Conservation (phyloP, 106 monocot species). For the Agapanthus africanus region DNA sequence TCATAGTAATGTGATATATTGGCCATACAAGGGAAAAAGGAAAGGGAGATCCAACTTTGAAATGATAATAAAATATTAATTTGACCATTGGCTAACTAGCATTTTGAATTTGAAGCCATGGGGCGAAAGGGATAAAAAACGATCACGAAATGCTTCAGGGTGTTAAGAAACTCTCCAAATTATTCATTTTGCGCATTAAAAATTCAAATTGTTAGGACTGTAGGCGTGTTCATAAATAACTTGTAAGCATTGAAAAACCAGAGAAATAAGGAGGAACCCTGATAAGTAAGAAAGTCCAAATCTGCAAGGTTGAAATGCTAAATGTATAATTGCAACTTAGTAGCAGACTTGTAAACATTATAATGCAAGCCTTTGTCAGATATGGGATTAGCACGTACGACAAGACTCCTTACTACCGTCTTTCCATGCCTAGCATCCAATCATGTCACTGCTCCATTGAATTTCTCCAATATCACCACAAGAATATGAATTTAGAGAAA, state of each 20-base stretch:
- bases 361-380: neutral
- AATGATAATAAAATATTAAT: neutral
- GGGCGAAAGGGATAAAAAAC: neutral
- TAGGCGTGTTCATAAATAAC: neutral
- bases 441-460: neutral
- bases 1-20: too few species aligned
- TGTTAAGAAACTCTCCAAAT: neutral
- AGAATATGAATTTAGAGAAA: neutral
- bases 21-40: neutral
- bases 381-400: neutral
- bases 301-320: neutral
- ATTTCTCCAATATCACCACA: neutral
- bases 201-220: neutral
- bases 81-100: neutral
- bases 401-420: neutral
- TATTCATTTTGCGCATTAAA: neutral
- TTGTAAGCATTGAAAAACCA: neutral
- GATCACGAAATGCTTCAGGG: neutral
- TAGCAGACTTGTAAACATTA: neutral
- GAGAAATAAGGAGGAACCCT: too few species aligned
- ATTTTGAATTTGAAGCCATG: neutral
- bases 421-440: neutral
- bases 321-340: neutral
- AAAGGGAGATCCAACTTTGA: neutral
- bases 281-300: too few species aligned